phyloP scores from a whole-genome alignment of 164 flowering plant genomes.

The Sextonia rubra region DNA sequence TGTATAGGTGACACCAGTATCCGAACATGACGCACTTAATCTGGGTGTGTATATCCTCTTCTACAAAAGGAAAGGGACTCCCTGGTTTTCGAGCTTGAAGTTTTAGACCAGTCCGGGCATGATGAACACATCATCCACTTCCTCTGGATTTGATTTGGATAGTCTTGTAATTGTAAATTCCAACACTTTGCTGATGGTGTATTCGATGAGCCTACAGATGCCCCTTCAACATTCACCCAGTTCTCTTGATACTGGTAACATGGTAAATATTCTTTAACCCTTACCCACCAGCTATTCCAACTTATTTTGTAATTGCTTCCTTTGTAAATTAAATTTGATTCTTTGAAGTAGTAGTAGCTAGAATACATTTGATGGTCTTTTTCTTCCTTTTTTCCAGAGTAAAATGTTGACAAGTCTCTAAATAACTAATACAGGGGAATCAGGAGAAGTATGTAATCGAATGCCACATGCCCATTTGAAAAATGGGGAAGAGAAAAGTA shows the following conservation, averaged over 20 bases:
- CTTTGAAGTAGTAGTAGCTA: not conserved
- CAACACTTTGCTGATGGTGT: not conserved
- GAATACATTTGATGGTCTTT: too few relatives aligned
- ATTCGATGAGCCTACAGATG: not conserved
- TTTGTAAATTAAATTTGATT: not conserved
- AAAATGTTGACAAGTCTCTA: not conserved
- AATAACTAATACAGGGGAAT: not conserved
- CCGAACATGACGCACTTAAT: conserved; percentile 43
- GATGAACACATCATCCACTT: conserved; percentile 17
- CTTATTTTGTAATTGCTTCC: not conserved
- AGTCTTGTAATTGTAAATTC: not conserved
- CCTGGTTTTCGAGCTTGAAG: conserved; percentile 60
- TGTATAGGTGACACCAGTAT: conserved; percentile 16
- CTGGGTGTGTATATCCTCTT: conserved; percentile 82
- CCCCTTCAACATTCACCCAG: conserved; percentile 33
- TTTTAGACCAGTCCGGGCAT: not conserved
- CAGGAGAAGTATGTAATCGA: conserved; percentile 22
- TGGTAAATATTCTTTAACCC: conserved; percentile 33
- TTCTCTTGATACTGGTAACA: conserved; percentile 45
- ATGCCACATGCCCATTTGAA: conserved; percentile 32
- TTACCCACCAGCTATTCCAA: not conserved
- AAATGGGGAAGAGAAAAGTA: conserved; percentile 18
- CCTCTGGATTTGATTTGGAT: conserved; percentile 70
- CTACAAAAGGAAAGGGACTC: conserved; percentile 64
- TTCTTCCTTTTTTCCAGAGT: too few relatives aligned